Evolutionary conservation across 1,284 basidiomycete genomes (phyloP), one percentile per base, ranked within the genome.

Genomic region (Cronartium quercuum): DNA sequence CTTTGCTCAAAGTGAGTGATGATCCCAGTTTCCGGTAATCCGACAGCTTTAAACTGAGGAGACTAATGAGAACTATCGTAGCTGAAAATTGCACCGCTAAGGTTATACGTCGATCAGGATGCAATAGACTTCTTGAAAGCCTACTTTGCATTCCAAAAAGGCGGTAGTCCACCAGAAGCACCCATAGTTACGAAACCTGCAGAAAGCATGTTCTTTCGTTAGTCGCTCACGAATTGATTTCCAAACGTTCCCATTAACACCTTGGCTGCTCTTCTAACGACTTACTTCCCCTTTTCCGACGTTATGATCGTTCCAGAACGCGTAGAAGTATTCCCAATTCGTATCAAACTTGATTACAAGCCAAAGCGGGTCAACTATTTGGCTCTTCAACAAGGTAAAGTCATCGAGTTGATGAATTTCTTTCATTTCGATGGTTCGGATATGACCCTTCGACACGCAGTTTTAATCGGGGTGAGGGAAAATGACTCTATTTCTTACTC

Each of bases 351-450:
- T 9, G 95, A 99, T 81, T 99, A 98, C 83, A 98, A 99, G 82
- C 95, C 96, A 62, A 92, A 97, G 76, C 88, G 94, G 4, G 93
- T 98, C 34, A 92, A 98, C 82, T 96, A 97, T 82, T 84, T 88
- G 76, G 94, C 94, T n/a, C 84, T 98, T 65, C 87, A 89, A 18
- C 90, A 94, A 79, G 96, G 96, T 13, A 88, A 87, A 81, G 94
- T 93, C 0, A 95, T 96, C 76, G 96, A 98, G 81, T 83, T 98
- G 74, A 98, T 98, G 95, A 99, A 99, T 82, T 98, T 98, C 82
- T 98, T 99, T 88, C 94, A 98, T 82, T 99, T 98, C 79, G 95
- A 98, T 79, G 95, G 92, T 0, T 91, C 95, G 2, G 95, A 97
- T 82, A 98, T 98, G 92, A 95, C 93, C 0, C 83, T 99, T 66